phyloP scores from a whole-genome alignment of 2,329 filamentous ascomycete species.

The Camillea tinctor region DNA sequence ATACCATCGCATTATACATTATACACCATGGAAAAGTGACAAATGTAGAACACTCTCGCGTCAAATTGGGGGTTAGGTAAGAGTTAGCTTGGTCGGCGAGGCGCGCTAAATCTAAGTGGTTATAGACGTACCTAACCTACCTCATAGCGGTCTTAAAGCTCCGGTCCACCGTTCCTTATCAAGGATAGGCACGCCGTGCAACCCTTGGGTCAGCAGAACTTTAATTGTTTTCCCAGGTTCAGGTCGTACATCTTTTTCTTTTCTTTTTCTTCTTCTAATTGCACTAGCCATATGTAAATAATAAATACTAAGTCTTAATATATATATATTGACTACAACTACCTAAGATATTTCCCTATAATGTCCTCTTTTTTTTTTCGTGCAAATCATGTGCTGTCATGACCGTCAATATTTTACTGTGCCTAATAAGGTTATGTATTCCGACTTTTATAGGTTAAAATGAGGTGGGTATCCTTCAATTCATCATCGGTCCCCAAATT shows the following conservation, averaged over 20 bases:
- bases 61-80: neutral
- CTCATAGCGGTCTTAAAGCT: neutral
- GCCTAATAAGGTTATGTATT: neutral
- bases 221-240: neutral
- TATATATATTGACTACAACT: too few species aligned
- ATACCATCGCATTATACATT: too few species aligned
- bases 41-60: neutral
- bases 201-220: neutral
- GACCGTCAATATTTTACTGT: neutral
- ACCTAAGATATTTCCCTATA: neutral
- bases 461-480: neutral
- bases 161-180: neutral
- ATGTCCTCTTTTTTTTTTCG: neutral
- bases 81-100: neutral
- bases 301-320: too few species aligned
- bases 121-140: neutral
- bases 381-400: neutral
- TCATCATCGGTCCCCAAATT: slow-evolving; percentile 6
- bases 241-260: neutral
- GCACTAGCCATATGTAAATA: too few species aligned
- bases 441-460: neutral
- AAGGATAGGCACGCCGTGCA: neutral
- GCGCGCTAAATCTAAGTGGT: neutral
- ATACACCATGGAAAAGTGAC: too few species aligned
- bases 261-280: too few species aligned